These are phyloP conservation scores for Symbiotaphrina buchneri DNA, from an alignment of 495 filamentous ascomycete genomes.

Conservation along the genomic window DNA sequence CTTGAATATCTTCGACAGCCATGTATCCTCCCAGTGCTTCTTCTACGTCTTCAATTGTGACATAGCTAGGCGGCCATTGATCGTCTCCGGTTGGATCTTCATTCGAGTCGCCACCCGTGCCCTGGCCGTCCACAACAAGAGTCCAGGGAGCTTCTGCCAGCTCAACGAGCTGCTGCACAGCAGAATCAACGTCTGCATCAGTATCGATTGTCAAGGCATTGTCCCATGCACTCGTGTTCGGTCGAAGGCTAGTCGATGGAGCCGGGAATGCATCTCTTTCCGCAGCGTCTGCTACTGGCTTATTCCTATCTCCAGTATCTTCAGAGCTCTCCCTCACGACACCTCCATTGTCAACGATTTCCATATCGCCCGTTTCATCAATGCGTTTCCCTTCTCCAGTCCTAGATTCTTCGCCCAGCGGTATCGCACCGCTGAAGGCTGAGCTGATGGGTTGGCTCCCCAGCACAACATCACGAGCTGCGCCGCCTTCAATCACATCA, in stretches of 20 bases:
- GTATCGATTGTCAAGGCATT: slow-evolving; percentile 1
- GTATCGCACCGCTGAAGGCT: slow-evolving; percentile 44
- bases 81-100: slow-evolving; percentile 7
- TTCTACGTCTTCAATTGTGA: slow-evolving; percentile 10
- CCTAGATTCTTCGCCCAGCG: slow-evolving; percentile 29
- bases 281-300: slow-evolving; percentile 22
- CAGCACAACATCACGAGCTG: slow-evolving; percentile 48
- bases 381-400: slow-evolving; percentile 39
- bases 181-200: slow-evolving; percentile 1
- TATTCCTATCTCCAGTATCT: slow-evolving; percentile 24
- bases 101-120: neutral
- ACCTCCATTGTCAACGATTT: slow-evolving; percentile 29
- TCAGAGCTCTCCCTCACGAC: slow-evolving; percentile 21
- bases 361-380: slow-evolving; percentile 34
- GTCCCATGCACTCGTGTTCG: too few relatives aligned
- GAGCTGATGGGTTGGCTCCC: slow-evolving; percentile 60
- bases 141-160: too few relatives aligned
- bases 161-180: too few relatives aligned
- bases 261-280: slow-evolving; percentile 21
- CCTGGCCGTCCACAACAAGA: neutral
- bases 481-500: slow-evolving; percentile 45
- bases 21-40: slow-evolving; percentile 12
- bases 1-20: slow-evolving; percentile 17
- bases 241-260: slow-evolving; percentile 11
- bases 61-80: slow-evolving; percentile 6